A percentile compares a stretch with the other conserved stretches of the same genome.
phyloP scores from a whole-genome alignment of 805 yeast species.

The Saturnispora dispora region DNA sequence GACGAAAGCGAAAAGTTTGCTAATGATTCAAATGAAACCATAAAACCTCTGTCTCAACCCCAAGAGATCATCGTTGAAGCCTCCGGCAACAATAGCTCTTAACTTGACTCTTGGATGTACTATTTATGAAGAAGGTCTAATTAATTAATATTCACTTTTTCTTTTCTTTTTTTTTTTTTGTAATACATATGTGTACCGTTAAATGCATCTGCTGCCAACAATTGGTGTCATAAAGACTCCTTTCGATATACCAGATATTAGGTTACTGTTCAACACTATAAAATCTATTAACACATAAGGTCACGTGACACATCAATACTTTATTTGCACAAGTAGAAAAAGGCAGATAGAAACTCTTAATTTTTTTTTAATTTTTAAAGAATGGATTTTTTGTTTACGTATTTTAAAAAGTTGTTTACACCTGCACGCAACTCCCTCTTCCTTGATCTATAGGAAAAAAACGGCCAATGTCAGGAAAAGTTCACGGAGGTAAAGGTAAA shows the following conservation, averaged over 20 bases:
- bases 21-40: slow-evolving; percentile 5
- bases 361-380: background rate
- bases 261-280: too few species aligned
- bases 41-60: background rate
- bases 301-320: background rate
- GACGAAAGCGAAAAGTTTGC: background rate
- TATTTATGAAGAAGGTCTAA: background rate
- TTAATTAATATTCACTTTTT: background rate
- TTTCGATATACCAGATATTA: too few species aligned
- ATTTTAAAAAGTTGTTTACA: slow-evolving; percentile 1
- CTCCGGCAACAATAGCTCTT: background rate
- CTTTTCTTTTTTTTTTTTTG: background rate
- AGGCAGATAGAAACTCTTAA: background rate
- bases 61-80: background rate
- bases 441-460: background rate
- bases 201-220: too few species aligned
- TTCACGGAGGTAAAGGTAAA: slow-evolving; percentile 87
- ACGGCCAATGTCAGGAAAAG: slow-evolving; percentile 70
- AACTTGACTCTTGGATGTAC: background rate
- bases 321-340: background rate
- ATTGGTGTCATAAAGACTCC: too few species aligned
- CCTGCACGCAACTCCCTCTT: slow-evolving; percentile 1
- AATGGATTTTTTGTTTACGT: background rate
- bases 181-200: too few species aligned
- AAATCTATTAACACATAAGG: too few species aligned